Evolutionary conservation across 306 rosid species (phyloP).

Genomic region (Lithocarpus polystachyus): DNA sequence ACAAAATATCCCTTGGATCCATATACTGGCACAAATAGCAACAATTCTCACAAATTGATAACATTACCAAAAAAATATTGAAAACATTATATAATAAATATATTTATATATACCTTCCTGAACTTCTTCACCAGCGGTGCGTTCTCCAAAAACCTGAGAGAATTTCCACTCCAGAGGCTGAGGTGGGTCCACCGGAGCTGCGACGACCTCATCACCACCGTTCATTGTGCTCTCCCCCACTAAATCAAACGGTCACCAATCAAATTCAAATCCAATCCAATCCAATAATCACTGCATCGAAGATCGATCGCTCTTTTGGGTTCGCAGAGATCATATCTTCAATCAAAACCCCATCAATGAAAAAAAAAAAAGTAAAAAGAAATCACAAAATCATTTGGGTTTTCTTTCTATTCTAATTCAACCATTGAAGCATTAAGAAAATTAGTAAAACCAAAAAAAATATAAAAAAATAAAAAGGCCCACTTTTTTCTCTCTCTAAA

Average conservation of each 20-base stretch:
- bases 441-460: too few species aligned
- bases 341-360: slow-evolving; percentile 34
- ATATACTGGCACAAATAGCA: slow-evolving; percentile 11
- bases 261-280: slow-evolving; percentile 30
- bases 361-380: slow-evolving; percentile 10
- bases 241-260: slow-evolving; percentile 46
- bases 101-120: slow-evolving; percentile 71
- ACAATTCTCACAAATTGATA: slow-evolving; percentile 14
- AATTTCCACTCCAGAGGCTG: slow-evolving; percentile 95
- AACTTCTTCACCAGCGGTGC: slow-evolving; percentile 96
- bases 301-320: slow-evolving; percentile 65
- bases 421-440: slow-evolving; percentile 46
- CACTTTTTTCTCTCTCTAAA: slow-evolving; percentile 26
- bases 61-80: neutral
- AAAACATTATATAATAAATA: too few species aligned
- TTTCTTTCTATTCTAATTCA: slow-evolving; percentile 40
- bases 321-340: slow-evolving; percentile 60
- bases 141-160: slow-evolving; percentile 98
- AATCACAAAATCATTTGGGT: slow-evolving; percentile 39
- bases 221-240: slow-evolving; percentile 51
- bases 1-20: slow-evolving; percentile 66
- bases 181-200: slow-evolving; percentile 72
- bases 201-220: slow-evolving; percentile 84
- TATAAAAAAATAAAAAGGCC: slow-evolving; percentile 19
- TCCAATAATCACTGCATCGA: slow-evolving; percentile 62